Evolutionary conservation across 2,329 filamentous ascomycete genomes (phyloP), one percentile per base, ranked within the genome.

Genomic region (Apiospora kogelbergensis): DNA sequence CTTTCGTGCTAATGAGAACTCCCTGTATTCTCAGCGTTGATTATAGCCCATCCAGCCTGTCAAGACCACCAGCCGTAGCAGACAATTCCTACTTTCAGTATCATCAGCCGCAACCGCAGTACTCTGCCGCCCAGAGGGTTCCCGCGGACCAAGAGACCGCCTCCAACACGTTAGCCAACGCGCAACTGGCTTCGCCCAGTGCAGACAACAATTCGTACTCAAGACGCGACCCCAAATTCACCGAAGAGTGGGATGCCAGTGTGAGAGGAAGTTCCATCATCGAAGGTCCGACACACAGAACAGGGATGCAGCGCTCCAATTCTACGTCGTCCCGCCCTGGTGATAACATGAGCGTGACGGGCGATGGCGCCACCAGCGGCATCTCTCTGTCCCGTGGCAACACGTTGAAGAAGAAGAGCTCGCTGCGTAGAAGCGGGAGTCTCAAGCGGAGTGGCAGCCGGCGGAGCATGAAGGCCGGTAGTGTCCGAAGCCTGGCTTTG

Each of bases 361-460:
- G 82, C 48, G 80, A 80, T 63, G 76, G 73, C 45, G 74, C 78
- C 60, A 78, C 65, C 30, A 65, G 11, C 67, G 69, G 76, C 64
- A 60, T 77, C 48, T 75, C 75, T 22, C 80, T 86, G 37, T 81
- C 82, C 65, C 81, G 86, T 53, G 81, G 82, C 65, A 93, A 93
- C 70, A 98, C 95, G 0, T 85, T 98, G 74, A 96, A 93, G 84
- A 98, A 98, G 85, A 96, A 94, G 81, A 84, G 84, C 30, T 97
- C 94, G 11, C 78, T 98, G 69, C 91, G 91, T 73, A 89, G 92
- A 75, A 89, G 86, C 70, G 87, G 85, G 46, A 97, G 94, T 77
- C 77, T 97, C 73, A 92, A 90, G 80, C 91, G 94, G 74, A 94
- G 90, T 78, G 86, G 90, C 72, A 98, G 95, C 80, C 90, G 92